phyloP scores from a whole-genome alignment of 2,329 filamentous ascomycete genomes.

The Phyllosticta citrichinensis region DNA sequence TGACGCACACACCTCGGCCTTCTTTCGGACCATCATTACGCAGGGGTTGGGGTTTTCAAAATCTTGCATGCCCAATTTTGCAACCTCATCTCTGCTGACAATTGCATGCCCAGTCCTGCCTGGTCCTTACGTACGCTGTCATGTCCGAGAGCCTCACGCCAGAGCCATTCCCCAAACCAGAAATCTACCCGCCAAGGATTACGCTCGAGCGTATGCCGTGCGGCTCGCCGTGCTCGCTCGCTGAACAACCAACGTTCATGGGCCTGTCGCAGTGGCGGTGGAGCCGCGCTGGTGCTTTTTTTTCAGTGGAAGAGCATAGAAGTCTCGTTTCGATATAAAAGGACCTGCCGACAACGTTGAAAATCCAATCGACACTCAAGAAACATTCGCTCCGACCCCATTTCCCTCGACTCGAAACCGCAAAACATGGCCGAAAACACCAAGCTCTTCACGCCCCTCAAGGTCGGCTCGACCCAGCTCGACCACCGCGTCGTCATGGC shows the following conservation, averaged over 20 bases:
- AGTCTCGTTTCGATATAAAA: not conserved
- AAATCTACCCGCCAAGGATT: not conserved
- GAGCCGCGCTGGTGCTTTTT: not conserved
- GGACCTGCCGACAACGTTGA: not conserved
- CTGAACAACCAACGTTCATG: not conserved
- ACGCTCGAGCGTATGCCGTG: not conserved
- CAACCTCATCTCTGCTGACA: not conserved
- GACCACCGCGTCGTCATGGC: conserved; percentile 21
- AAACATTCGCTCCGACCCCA: not conserved
- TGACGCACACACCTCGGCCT: not conserved
- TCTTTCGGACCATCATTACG: not conserved
- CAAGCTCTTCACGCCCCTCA: conserved; percentile 21
- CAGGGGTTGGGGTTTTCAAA: not conserved
- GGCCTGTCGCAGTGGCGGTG: not conserved
- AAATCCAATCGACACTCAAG: not conserved
- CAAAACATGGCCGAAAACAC: conserved; percentile 7
- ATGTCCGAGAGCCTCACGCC: not conserved
- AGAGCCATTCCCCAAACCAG: not conserved
- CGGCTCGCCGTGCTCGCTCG: not conserved
- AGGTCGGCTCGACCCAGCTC: conserved; percentile 19
- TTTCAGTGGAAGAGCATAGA: not conserved
- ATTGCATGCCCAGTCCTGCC: not conserved
- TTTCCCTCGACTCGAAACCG: not conserved
- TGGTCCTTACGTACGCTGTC: not conserved
- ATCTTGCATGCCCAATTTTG: not conserved